phyloP scores from a whole-genome alignment of 1,284 basidiomycete genomes.

The Heliocybe sulcata region DNA sequence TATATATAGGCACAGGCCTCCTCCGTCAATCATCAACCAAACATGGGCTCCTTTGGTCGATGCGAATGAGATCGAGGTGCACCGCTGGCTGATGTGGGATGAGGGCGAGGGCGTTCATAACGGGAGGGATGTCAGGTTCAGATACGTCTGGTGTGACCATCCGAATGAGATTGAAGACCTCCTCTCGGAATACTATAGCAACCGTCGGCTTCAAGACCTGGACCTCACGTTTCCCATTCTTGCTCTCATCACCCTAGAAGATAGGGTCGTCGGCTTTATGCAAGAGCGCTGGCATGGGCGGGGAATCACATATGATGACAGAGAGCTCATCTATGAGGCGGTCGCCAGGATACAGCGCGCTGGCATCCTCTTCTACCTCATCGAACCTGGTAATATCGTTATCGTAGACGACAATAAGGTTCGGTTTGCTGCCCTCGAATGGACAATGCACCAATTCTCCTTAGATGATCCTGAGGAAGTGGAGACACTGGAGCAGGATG shows the following conservation, averaged over 20 bases:
- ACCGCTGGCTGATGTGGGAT: not conserved
- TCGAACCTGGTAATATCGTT: conserved; percentile 20
- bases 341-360: conserved; percentile 30
- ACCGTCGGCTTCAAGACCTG: not conserved
- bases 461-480: not conserved
- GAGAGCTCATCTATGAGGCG: conserved; percentile 31
- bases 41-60: not conserved
- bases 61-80: not conserved
- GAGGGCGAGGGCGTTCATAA: not conserved
- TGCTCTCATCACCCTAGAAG: not conserved
- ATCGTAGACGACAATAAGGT: conserved; percentile 21
- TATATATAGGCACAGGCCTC: not conserved
- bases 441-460: not conserved
- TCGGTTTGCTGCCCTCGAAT: conserved; percentile 12
- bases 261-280: not conserved
- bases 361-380: conserved; percentile 20
- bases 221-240: not conserved
- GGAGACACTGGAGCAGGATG: not conserved
- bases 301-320: conserved; percentile 23
- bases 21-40: not conserved
- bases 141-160: not conserved
- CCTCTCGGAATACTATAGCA: not conserved
- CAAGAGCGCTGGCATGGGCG: not conserved
- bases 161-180: not conserved
- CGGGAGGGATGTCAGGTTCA: not conserved